Base-by-base conservation (phyloP, 2,329 filamentous ascomycete genomes). In the Aspergillus fructus region DNA sequence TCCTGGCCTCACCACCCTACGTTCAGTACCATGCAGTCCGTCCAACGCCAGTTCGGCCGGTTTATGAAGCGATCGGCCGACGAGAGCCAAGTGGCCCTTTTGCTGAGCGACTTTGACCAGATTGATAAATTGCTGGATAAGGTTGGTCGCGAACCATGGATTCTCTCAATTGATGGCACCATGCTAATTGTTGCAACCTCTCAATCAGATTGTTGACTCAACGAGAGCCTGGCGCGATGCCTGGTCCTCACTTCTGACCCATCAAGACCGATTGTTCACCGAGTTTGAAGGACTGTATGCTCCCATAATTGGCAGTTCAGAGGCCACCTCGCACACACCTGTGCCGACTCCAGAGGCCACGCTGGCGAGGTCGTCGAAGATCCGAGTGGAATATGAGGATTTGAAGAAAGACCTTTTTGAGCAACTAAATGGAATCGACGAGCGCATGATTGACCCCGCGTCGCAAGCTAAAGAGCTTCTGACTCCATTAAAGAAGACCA, bases 101-200 rank as follows among this genome's bases (percentile, higher is more conserved):
- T 94, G 53, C 78, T 96, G 56, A 87, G 85, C 65, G 90, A 94
- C 68, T 94, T 92, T 70, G 88, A 91, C 65, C 87, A 93, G 73
- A 89, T 88, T 24, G 89, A 94, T 72, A 84, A 84, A 64, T 83
- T 93, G 70, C 81, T 94, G 62, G 82, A 84, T 62, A 87, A 86
- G 80, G 90, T 91, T 78, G 57, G 77, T 52, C 49, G 54, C 67
- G 57, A 55, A 50, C 45, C 50, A 55, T 46, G 43, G 40, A 24
- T 49, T 42, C 39, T n/a, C 42, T 23, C 19, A 30, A 34, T 53
- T 24, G 17, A 19, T 23, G 30, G 15, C 15, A 37, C 27, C 21
- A 30, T 21, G 47, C 30, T 52, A 42, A 54, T 40, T 43, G 27
- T 59, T 40, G 46, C 51, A 13, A 58, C 15, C 23, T 49, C 13